Evolutionary conservation across 2,329 filamentous ascomycete species (phyloP).

Genomic region (Coccinonectria pachysandricola): DNA sequence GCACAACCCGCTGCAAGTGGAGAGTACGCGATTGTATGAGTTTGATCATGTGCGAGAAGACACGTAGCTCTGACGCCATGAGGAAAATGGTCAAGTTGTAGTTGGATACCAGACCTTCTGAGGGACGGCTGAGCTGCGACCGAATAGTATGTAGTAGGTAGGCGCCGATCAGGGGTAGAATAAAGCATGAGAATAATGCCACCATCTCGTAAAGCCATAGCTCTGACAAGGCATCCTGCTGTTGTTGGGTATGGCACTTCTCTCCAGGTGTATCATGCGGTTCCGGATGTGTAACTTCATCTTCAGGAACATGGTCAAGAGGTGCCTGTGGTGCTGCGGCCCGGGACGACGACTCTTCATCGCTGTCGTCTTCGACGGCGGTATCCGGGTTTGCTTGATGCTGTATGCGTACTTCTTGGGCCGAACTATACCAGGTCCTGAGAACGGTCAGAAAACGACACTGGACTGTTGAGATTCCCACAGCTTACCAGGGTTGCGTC

Average conservation of each 20-base stretch:
- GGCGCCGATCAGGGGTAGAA: constrained; percentile 68
- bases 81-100: constrained; percentile 90
- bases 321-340: constrained; percentile 11
- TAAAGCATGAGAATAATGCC: constrained; percentile 68
- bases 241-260: constrained; percentile 12
- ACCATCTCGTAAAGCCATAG: constrained; percentile 65
- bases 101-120: constrained; percentile 80
- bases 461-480: background rate
- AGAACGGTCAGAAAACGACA: constrained; percentile 3
- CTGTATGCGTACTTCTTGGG: constrained; percentile 49
- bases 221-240: constrained; percentile 42
- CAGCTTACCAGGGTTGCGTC: constrained; percentile 69
- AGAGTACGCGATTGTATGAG: constrained; percentile 71
- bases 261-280: constrained; percentile 7
- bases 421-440: constrained; percentile 56
- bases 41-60: constrained; percentile 70
- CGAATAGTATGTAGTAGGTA: constrained; percentile 76
- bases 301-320: constrained; percentile 36
- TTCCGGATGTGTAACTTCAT: constrained; percentile 16
- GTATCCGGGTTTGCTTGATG: constrained; percentile 34
- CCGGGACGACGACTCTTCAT: constrained; percentile 23
- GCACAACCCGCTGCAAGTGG: constrained; percentile 67
- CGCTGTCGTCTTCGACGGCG: constrained; percentile 36
- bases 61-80: constrained; percentile 75
- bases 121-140: constrained; percentile 68